phyloP scores from a whole-genome alignment of 2,329 filamentous ascomycete species.

The Aspergillus aculeatinus region DNA sequence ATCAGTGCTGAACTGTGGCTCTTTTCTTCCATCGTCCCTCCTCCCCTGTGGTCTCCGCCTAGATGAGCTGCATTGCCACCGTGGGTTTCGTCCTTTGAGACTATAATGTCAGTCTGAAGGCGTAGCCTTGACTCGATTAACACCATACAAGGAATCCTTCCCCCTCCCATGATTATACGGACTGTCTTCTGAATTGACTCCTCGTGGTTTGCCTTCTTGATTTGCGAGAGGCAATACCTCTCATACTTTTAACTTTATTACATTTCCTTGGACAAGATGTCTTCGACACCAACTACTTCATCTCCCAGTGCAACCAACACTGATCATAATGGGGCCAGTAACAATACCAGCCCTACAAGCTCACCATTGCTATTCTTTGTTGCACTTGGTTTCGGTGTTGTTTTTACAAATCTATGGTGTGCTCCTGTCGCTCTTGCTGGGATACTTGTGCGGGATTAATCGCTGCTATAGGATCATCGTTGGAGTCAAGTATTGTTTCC shows the following conservation, averaged over 20 bases:
- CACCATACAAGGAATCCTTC: background rate
- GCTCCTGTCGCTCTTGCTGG: slow-evolving; percentile 33
- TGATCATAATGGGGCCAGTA: slow-evolving; percentile 29
- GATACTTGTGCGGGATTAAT: background rate
- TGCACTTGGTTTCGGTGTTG: slow-evolving; percentile 92
- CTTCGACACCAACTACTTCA: slow-evolving; percentile 28
- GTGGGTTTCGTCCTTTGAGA: slow-evolving; percentile 3
- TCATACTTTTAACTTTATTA: background rate
- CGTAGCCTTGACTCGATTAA: background rate
- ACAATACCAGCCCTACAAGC: slow-evolving; percentile 56
- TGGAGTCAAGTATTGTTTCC: slow-evolving; percentile 98
- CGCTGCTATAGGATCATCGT: slow-evolving; percentile 86
- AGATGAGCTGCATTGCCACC: slow-evolving; percentile 13
- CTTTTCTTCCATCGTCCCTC: slow-evolving; percentile 10
- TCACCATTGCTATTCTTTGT: slow-evolving; percentile 89
- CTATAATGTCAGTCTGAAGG: background rate
- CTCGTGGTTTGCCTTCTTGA: background rate
- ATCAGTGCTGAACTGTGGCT: slow-evolving; percentile 16
- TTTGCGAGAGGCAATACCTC: background rate
- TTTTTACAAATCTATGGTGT: slow-evolving; percentile 98
- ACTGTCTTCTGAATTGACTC: background rate
- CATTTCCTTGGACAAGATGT: slow-evolving; percentile 24
- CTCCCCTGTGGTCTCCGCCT: slow-evolving; percentile 9
- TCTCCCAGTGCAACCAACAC: slow-evolving; percentile 29
- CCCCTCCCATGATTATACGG: background rate